Conservation (phyloP, 2,329 filamentous ascomycete genomes). For the Diaporthe capsici region DNA sequence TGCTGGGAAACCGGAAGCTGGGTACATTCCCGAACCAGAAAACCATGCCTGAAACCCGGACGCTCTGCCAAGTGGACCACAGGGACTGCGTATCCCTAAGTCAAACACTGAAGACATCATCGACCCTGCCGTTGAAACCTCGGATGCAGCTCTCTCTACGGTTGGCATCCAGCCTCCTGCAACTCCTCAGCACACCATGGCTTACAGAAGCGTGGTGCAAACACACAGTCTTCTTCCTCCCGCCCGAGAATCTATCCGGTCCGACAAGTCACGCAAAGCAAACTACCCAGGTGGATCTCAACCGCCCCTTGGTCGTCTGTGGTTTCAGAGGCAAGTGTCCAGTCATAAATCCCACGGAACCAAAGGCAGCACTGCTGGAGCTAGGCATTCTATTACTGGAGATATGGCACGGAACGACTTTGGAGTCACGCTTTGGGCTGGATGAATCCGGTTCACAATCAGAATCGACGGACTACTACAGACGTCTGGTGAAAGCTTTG, state of each 20-base stretch:
- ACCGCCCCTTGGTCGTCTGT: slow-evolving; percentile 33
- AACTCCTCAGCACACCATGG: slow-evolving; percentile 43
- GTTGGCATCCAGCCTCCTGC: slow-evolving; percentile 44
- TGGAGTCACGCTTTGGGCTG: slow-evolving; percentile 39
- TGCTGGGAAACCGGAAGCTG: not conserved
- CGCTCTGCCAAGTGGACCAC: not conserved
- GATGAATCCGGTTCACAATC: not conserved
- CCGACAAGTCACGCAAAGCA: not conserved
- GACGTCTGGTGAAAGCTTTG: slow-evolving; percentile 25
- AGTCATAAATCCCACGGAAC: slow-evolving; percentile 2
- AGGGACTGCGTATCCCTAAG: not conserved
- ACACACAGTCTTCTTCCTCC: slow-evolving; percentile 41
- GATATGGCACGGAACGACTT: slow-evolving; percentile 45
- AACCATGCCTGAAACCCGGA: not conserved
- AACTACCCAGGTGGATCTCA: slow-evolving; percentile 13
- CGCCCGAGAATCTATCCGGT: not conserved
- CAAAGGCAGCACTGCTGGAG: slow-evolving; percentile 44
- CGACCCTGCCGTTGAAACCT: slow-evolving; percentile 21
- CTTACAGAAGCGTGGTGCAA: slow-evolving; percentile 42
- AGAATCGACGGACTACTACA: not conserved
- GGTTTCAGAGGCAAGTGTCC: slow-evolving; percentile 16
- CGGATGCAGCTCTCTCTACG: slow-evolving; percentile 44
- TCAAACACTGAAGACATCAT: not conserved
- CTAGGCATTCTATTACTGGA: slow-evolving; percentile 48
- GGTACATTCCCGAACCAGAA: not conserved